These are phyloP conservation scores for Cordyceps farinosa DNA, from an alignment of 2,329 filamentous ascomycete genomes.

Conservation along the genomic window DNA sequence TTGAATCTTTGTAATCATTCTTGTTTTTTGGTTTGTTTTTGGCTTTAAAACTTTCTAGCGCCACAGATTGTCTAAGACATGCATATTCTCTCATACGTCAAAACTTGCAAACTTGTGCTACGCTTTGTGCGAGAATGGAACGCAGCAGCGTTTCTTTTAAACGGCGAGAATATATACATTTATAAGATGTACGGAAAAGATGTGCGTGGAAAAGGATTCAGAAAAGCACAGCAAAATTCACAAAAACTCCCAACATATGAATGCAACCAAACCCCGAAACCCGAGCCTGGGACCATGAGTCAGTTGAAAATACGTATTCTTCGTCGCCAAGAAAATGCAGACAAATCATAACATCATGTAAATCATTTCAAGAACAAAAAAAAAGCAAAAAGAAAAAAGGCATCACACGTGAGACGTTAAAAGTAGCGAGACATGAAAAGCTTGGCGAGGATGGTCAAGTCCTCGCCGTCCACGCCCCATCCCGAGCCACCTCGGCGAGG, in stretches of 20 bases:
- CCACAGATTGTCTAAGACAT: neutral
- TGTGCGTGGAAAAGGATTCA: neutral
- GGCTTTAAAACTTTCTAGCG: too few relatives aligned
- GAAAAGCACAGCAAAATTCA: neutral
- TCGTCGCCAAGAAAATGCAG: neutral
- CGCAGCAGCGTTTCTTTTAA: neutral
- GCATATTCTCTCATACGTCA: neutral
- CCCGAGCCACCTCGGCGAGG: constrained; percentile 9
- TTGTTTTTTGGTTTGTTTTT: neutral
- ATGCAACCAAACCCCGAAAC: constrained; percentile 2
- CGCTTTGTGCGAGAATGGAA: neutral
- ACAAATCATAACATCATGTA: constrained; percentile 9
- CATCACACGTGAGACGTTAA: neutral
- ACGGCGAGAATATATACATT: neutral
- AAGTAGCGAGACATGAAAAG: neutral
- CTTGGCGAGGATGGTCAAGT: constrained; percentile 9
- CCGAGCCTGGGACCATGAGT: neutral
- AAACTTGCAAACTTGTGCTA: neutral
- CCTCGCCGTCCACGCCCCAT: constrained; percentile 15
- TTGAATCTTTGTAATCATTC: neutral
- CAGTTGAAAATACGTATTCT: neutral
- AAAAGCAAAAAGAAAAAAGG: neutral
- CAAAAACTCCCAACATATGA: constrained; percentile 6
- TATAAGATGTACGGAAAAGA: neutral
- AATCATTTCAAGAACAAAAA: neutral